Evolutionary conservation across 306 rosid genomes (phyloP).

Genomic region (Acacia confusa): DNA sequence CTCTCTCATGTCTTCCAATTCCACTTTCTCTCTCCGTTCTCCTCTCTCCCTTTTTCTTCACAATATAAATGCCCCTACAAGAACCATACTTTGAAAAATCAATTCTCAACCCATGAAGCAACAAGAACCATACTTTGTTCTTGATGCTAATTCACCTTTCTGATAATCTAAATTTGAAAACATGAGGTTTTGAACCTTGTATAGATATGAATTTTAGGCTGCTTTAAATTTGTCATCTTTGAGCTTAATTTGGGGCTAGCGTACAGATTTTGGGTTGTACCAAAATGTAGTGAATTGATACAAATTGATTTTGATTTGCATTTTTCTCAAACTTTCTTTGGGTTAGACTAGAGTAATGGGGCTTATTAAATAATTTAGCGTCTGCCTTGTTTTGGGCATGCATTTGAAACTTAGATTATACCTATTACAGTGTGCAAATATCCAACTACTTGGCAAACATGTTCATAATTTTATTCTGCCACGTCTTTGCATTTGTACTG

Average conservation of each 20-base stretch:
- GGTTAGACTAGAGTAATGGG: not conserved
- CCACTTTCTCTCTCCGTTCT: no score
- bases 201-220: not conserved
- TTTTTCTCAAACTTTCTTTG: not conserved
- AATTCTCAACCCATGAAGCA: no score
- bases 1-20: no score
- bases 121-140: no score
- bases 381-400: slow-evolving; percentile 4
- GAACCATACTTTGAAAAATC: no score
- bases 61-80: no score
- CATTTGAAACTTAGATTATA: not conserved
- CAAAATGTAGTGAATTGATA: not conserved
- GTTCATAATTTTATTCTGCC: slow-evolving; percentile 85
- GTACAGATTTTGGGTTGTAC: not conserved
- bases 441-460: slow-evolving; percentile 72
- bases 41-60: no score
- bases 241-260: slow-evolving; percentile 5
- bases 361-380: not conserved
- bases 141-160: no score
- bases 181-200: not conserved
- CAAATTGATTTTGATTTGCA: not conserved
- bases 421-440: slow-evolving; percentile 48
- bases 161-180: no score
- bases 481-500: slow-evolving; percentile 74
- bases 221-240: not conserved